A percentile compares a stretch with the other conserved stretches of the same genome.
Evolutionary conservation across 78 protist species (phyloP).

Genomic region (Emiliania huxleyi): DNA sequence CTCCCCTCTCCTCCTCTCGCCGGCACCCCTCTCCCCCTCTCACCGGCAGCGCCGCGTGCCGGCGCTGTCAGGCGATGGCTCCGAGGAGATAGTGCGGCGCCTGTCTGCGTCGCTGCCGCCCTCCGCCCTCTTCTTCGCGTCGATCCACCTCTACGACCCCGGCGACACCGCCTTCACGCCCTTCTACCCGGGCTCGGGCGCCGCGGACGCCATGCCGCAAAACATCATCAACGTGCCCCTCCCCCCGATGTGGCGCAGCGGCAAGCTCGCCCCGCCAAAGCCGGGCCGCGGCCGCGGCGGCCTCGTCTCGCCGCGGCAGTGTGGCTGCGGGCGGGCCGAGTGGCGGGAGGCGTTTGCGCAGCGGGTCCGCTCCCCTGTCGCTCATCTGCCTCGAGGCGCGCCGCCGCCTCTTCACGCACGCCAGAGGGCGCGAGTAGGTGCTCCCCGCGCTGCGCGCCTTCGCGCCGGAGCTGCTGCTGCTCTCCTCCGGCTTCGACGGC

Average conservation of each 20-base stretch:
- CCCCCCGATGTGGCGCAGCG: neutral
- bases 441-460: neutral
- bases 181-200: neutral
- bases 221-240: neutral
- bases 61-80: neutral
- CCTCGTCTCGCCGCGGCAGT: neutral
- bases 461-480: neutral
- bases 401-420: too few species aligned
- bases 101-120: neutral
- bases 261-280: neutral
- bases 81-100: neutral
- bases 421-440: too few species aligned
- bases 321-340: neutral
- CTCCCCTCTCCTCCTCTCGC: too few species aligned
- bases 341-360: neutral
- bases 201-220: neutral
- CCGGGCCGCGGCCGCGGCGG: neutral
- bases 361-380: too few species aligned
- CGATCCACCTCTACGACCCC: neutral
- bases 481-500: conserved; percentile 26
- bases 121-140: neutral
- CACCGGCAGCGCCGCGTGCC: too few species aligned
- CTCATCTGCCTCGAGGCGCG: too few species aligned
- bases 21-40: too few species aligned
- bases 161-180: neutral